Conservation (phyloP, 768 basidiomycete species). For the Rhizopogon roseolus region DNA sequence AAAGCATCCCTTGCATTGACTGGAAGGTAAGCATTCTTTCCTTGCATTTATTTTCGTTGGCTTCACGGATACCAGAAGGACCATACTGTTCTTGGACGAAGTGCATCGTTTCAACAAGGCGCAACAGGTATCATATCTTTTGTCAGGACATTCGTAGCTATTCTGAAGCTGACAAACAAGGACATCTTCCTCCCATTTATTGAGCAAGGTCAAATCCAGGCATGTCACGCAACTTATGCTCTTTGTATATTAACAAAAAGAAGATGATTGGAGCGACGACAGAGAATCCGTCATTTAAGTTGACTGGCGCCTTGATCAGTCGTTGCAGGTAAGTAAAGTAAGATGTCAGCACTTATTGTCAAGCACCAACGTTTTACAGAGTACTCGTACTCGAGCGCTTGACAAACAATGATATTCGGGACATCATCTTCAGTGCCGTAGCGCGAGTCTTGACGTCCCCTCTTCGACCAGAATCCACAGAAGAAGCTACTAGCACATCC, state of each 20-base stretch:
- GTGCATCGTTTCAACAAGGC: slow-evolving; percentile 75
- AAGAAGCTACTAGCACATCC: background rate
- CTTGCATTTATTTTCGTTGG: background rate
- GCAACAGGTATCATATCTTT: slow-evolving; percentile 46
- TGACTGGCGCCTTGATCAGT: slow-evolving; percentile 67
- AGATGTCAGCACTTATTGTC: slow-evolving; percentile 5
- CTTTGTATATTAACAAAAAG: background rate
- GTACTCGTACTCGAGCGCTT: slow-evolving; percentile 73
- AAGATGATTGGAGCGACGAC: slow-evolving; percentile 82
- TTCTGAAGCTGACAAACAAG: slow-evolving; percentile 28
- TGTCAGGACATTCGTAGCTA: background rate
- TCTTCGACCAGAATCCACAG: background rate
- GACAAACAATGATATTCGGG: slow-evolving; percentile 52
- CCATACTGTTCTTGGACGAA: slow-evolving; percentile 79
- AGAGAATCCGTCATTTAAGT: slow-evolving; percentile 85
- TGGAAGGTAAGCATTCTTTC: slow-evolving; percentile 42
- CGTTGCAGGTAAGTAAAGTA: slow-evolving; percentile 59
- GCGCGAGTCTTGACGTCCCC: slow-evolving; percentile 25
- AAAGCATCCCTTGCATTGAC: slow-evolving; percentile 58
- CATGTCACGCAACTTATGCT: slow-evolving; percentile 14
- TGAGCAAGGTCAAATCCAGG: slow-evolving; percentile 73
- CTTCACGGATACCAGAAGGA: slow-evolving; percentile 41
- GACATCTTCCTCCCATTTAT: slow-evolving; percentile 80
- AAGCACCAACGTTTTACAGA: slow-evolving; percentile 33
- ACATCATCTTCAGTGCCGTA: slow-evolving; percentile 54